Evolutionary conservation across 768 basidiomycete species (phyloP).

Genomic region (Kwoniella europaea): DNA sequence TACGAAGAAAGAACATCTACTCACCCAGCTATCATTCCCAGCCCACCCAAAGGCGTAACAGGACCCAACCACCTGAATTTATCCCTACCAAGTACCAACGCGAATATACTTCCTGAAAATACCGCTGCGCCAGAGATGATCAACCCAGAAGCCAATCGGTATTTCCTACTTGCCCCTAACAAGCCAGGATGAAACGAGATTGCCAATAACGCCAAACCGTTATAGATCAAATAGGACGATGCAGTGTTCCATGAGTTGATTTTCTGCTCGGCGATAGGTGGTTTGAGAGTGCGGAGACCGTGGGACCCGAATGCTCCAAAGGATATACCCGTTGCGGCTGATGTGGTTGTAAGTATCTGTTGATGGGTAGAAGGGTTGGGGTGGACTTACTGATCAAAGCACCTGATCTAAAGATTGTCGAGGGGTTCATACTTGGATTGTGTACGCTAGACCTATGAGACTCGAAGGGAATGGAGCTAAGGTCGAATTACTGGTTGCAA

Average conservation of each 20-base stretch:
- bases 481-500: no score
- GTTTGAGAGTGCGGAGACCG: constrained; percentile 45
- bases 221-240: constrained; percentile 55
- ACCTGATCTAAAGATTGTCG: constrained; percentile 41
- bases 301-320: constrained; percentile 56
- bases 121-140: constrained; percentile 44
- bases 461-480: no score
- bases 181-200: constrained; percentile 49
- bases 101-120: constrained; percentile 55
- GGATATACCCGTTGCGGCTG: constrained; percentile 52
- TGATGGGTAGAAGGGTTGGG: no score
- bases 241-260: constrained; percentile 50
- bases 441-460: neutral
- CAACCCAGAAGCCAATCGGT: constrained; percentile 41
- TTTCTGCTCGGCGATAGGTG: constrained; percentile 40
- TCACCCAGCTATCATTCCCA: constrained; percentile 57
- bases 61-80: constrained; percentile 50
- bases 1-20: constrained; percentile 16
- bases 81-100: constrained; percentile 49
- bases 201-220: constrained; percentile 53
- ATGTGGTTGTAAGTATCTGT: no score
- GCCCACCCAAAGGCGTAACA: constrained; percentile 52
- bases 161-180: constrained; percentile 14
- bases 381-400: constrained; percentile 42
- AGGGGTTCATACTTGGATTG: constrained; percentile 30